Evolutionary conservation across 371 early-diverging fungal species (phyloP).

Genomic region (Mucor racemosus): DNA sequence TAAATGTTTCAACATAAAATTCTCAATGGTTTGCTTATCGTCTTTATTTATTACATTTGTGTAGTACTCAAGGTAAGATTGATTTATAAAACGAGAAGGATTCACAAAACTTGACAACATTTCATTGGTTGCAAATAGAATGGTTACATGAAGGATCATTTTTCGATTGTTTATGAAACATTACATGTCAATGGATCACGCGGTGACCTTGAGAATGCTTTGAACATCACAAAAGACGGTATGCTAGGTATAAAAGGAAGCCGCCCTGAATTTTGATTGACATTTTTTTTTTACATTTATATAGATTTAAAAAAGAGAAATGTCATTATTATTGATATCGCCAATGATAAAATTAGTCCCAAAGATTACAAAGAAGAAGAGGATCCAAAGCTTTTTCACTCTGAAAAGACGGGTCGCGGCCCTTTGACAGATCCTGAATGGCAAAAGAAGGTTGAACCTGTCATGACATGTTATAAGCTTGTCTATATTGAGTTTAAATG

Average conservation of each 20-base stretch:
- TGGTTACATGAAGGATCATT: conserved; percentile 73
- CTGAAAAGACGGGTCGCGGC: conserved; percentile 73
- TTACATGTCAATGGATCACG: conserved; percentile 72
- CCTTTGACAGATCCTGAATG: conserved; percentile 51
- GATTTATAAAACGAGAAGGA: background rate
- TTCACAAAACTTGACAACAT: background rate
- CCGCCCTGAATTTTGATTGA: too few species aligned
- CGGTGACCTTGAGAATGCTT: conserved; percentile 72
- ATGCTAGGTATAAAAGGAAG: too few species aligned
- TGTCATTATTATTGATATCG: conserved; percentile 65
- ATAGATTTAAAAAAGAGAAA: conserved; percentile 59
- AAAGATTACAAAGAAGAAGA: conserved; percentile 66
- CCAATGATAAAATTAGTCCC: conserved; percentile 56
- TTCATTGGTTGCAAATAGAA: conserved; percentile 33
- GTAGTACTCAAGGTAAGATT: conserved; percentile 25
- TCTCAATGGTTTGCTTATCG: background rate
- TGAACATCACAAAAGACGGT: conserved; percentile 38
- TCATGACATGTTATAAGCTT: conserved; percentile 79
- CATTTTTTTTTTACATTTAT: too few species aligned
- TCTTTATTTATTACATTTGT: background rate
- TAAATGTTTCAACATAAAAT: background rate
- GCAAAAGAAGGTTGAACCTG: conserved; percentile 62
- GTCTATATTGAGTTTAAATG: conserved; percentile 75
- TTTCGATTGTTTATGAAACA: conserved; percentile 76
- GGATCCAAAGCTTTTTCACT: conserved; percentile 65